Evolutionary conservation across 306 rosid species (phyloP), one percentile per base, ranked within the genome.

Genomic region (Citrullus amarus): DNA sequence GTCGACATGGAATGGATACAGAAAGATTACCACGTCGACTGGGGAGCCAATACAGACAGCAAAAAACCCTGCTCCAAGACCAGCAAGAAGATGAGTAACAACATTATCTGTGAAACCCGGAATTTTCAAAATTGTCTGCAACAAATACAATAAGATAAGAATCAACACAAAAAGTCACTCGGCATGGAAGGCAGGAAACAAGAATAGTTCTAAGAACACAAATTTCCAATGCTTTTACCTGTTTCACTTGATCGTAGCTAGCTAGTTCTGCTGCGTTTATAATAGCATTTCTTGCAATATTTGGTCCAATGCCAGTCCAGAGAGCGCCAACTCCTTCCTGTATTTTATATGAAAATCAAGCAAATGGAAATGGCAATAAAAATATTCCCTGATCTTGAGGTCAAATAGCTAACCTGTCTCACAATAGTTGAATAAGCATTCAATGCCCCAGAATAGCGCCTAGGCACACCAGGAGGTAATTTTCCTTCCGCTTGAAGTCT

Each of bases 1-100:
- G 57, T 18, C 32, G 78, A 20, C 5, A n/a, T 36, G 9, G 17
- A 51, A 75, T 28, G 43, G 65, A 56, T 16, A 56, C 43, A 84
- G 82, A 70, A 68, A 71, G 41, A 53, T 91, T 92, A 95, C 98
- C 98, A 95, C 98, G 69, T 95, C 98, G 11, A 95, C 98, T 0
- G 98, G 98, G 56, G 98, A 95, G 55, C 98, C 98, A 88, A 95
- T 85, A 74, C 97, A 95, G 79, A 95, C 98, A 54, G 98, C 98
- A 30, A 95, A 84, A 79, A 95, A 92, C 50, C 98, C 98, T 4
- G 98, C 98, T 81, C 98, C 98, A 2, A 95, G 89, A 82, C 97
- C 98, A 65, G 98, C 58, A 84, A 95, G 80, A 65, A 95, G 93
- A 85, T 95, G 98, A 80, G 98, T 95, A 43, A 89, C 80, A 50